Conservation (phyloP, 306 rosid genomes). For the Bauhinia variegata region DNA sequence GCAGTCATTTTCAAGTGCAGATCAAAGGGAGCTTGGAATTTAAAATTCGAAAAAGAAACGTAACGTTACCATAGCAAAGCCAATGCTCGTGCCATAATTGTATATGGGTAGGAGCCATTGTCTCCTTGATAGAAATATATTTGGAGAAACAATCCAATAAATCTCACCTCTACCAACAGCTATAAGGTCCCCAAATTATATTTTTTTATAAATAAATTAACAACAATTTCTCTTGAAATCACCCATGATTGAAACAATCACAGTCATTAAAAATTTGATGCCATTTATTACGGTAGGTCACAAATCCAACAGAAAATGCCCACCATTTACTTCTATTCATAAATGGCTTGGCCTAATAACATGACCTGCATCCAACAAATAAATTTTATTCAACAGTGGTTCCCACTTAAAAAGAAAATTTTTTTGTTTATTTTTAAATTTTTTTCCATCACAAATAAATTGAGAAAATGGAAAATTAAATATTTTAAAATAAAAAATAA, state of each 20-base stretch:
- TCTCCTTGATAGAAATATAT: conserved; percentile 19
- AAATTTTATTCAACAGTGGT: conserved; percentile 49
- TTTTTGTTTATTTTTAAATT: neutral
- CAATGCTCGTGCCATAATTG: conserved; percentile 32
- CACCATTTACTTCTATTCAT: conserved; percentile 75
- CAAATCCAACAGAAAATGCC: conserved; percentile 64
- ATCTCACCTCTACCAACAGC: conserved; percentile 5
- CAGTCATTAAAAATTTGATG: conserved; percentile 40
- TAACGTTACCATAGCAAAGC: conserved; percentile 25
- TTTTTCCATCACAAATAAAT: too few relatives aligned
- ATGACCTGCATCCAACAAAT: conserved; percentile 47
- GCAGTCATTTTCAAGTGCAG: conserved; percentile 45
- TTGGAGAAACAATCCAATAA: conserved; percentile 28
- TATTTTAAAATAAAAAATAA: too few relatives aligned
- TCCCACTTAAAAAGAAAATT: conserved; percentile 37
- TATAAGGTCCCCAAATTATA: conserved; percentile 40
- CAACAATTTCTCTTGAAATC: conserved; percentile 36
- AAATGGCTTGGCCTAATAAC: conserved; percentile 70
- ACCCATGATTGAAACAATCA: conserved; percentile 28
- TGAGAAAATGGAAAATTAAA: too few relatives aligned
- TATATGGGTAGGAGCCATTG: conserved; percentile 21
- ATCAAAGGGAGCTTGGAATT: conserved; percentile 34
- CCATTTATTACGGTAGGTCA: conserved; percentile 84
- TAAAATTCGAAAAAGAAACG: conserved; percentile 46
- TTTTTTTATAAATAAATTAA: conserved; percentile 46